Evolutionary conservation across 176 grass and related monocot species (phyloP), one percentile per base, ranked within the genome.

Genomic region (Eragrostis curvula): DNA sequence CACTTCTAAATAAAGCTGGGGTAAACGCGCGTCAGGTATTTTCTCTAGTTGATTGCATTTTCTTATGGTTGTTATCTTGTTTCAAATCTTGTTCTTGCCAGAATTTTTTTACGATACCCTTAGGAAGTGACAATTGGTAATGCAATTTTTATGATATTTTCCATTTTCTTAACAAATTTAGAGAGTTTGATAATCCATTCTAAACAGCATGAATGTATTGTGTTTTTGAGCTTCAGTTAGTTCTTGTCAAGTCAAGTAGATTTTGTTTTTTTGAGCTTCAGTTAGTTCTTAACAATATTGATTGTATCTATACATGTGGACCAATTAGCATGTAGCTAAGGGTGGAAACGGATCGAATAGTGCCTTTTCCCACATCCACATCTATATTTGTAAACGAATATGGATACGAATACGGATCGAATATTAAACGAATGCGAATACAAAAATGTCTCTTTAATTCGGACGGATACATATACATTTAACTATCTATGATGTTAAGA

Each of bases 1-100:
- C 94, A 72, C 90, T 91, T 89, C 45, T 97, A 53, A 91, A 94
- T 84, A 94, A 88, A 76, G 86, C 88, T 79, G 91, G 94, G 74
- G 82, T 76, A 63, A 97, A 86, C 72, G 94, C 94, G 68, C 89
- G 82, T 0, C 94, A 97, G 94, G 94, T 97, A 75, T 47, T 25
- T 36, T 36, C 32, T 70, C 66, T 81, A 30, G 8, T 71, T 48
- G 25, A 65, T 24, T 72, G 12, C 43, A 32, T 80, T 68, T 68
- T 55, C 30, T 30, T 56, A 39, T 25, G 46, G 20, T 55, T 4
- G 41, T 11, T 40, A 20, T 55, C 8, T 17, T 68, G 5, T 72
- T 72, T 82, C 28, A 72, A 17, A 82, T 61, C 8, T 28, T 49
- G 29, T 28, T 21, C 18, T 36, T 10, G 10, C 30, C 8, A 36